These are phyloP conservation scores for Lactarius psammicola DNA, from an alignment of 768 basidiomycete genomes.

Conservation along the genomic window DNA sequence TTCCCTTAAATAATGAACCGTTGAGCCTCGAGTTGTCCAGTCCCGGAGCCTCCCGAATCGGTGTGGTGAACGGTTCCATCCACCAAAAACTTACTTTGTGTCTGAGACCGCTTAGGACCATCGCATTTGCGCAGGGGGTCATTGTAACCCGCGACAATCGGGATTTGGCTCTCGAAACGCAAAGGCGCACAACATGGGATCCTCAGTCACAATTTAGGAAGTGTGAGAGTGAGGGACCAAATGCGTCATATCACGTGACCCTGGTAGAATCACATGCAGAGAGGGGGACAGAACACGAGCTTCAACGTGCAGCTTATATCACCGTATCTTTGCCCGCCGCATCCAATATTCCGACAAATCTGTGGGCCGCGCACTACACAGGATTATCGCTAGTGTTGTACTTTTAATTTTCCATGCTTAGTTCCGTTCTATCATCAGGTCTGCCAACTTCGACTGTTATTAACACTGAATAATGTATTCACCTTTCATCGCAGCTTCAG, in stretches of 20 bases:
- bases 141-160: neutral
- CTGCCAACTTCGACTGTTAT: slow-evolving; percentile 2
- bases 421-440: slow-evolving; percentile 29
- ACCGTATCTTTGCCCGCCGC: neutral
- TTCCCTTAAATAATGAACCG: slow-evolving; percentile 19
- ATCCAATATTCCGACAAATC: slow-evolving; percentile 9
- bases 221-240: neutral
- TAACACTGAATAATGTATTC: neutral
- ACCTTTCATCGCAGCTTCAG: slow-evolving; percentile 45
- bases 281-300: neutral
- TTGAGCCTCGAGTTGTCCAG: slow-evolving; percentile 7
- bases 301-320: slow-evolving; percentile 6
- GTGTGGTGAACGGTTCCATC: neutral
- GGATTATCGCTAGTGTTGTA: neutral
- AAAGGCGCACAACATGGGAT: neutral
- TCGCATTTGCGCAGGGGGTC: neutral
- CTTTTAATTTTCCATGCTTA: slow-evolving; percentile 22
- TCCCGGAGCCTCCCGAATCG: neutral
- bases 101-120: neutral
- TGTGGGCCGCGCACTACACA: neutral
- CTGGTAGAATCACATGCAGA: slow-evolving; percentile 18
- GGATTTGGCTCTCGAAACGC: neutral
- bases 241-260: slow-evolving; percentile 11
- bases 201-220: neutral
- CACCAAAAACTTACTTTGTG: neutral